Conservation (phyloP, 257 asterid species). For the Fraxinus excelsior region DNA sequence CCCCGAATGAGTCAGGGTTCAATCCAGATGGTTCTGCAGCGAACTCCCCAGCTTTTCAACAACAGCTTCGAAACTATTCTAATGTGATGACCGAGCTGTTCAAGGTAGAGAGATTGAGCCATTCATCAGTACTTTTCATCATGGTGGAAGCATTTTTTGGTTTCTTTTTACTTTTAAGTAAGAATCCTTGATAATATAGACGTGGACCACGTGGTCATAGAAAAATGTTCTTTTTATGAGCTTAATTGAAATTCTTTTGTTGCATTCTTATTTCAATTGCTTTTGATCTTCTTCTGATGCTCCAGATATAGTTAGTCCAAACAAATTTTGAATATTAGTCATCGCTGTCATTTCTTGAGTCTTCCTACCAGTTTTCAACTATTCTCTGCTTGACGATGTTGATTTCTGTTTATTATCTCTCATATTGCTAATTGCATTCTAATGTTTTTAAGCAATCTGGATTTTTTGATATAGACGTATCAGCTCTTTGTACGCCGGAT, state of each 20-base stretch:
- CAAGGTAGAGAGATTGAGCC: constrained; percentile 56
- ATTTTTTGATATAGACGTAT: too few species aligned
- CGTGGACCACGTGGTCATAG: too few species aligned
- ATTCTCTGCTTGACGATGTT: neutral
- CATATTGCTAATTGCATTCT: neutral
- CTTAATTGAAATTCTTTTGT: too few species aligned
- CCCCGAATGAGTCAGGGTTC: constrained; percentile 49
- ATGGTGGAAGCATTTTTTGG: neutral
- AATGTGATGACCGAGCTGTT: constrained; percentile 80
- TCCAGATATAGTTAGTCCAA: neutral
- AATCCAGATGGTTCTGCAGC: constrained; percentile 93
- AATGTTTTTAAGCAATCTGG: neutral
- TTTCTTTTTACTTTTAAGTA: neutral
- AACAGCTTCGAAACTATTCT: constrained; percentile 77
- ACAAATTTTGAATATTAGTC: neutral
- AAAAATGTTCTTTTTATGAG: too few species aligned
- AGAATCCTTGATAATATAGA: too few species aligned
- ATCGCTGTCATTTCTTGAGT: neutral
- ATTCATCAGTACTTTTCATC: neutral
- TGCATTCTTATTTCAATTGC: neutral
- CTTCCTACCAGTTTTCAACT: too few species aligned
- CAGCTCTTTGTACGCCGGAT: too few species aligned
- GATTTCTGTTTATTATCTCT: neutral
- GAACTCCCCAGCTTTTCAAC: constrained; percentile 87
- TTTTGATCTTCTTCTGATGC: neutral